Base-by-base conservation (phyloP, 805 yeast species). In the Suhomyces canberraensis region DNA sequence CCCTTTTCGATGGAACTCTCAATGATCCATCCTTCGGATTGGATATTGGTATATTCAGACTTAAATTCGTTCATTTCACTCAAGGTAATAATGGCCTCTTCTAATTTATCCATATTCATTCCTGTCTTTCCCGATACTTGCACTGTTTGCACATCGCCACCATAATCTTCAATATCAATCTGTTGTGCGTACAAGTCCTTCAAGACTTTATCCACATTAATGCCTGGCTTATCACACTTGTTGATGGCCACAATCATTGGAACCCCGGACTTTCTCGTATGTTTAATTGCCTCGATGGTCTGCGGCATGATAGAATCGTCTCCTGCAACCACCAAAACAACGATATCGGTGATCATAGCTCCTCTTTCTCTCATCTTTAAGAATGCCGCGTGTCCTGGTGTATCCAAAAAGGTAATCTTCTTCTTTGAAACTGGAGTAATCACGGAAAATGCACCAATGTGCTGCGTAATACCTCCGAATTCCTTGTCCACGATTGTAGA, bases 231-330 rank as follows among this genome's bases (percentile, higher is more conserved):
- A 56, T 91, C 98, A 48, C 95, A 84, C 58, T 93, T 93, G 48
- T 93, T 91, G 26, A 93, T 76, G 1, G 98, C 98, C 8, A 93
- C 95, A 37, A 93, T 81, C 44, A 90, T 68, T 0, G 90, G 88
- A 11, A 87, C 93, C 8, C 81, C 81, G 0, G 95, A 80, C 33
- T 78, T 77, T 45, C 83, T 82, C 3, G 95, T 90, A 60, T 93
- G 98, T 51, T 84, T 88, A 44, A 93, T 87, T 2, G 98, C 98
- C 59, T 93, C 98, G 27, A 81, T 72, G 0, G 98, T 93, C 58
- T 93, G 98, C 0, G 98, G 98, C 95, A 84, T 93, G 16, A 93
- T 95, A 0, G 96, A 86, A 62, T 93, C 98, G 58, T 93, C 97
- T 2, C 95, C 95, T 1, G 98, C 97, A 15, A 93, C 96, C 2